Evolutionary conservation across 495 filamentous ascomycete genomes (phyloP), one percentile per base, ranked within the genome.

Genomic region (Copromyces sp.): DNA sequence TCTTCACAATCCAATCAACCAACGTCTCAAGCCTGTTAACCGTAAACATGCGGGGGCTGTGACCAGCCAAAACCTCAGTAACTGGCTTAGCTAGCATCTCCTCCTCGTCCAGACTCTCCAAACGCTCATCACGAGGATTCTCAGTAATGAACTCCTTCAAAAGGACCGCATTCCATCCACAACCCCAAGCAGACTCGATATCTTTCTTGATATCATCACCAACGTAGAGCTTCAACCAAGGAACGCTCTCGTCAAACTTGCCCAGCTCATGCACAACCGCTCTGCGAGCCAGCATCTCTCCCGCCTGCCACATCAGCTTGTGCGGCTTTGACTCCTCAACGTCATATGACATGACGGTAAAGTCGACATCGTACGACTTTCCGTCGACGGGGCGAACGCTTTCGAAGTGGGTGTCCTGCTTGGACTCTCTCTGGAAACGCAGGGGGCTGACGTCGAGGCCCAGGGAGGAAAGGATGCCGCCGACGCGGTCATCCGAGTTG

Each of bases 401-500:
- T 1, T 42, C 68, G 8, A 35, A 44, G 6, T 24, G 68, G 2
- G 68, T 8, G 2, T 73, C 72, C 5, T 32, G 7, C 14, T 65
- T 65, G 29, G 53, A 65, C 12, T 65, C 53, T 32, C 53, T 14
- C 14, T 65, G 53, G 14, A 74, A 73, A 8, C 80, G 77, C 20
- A 76, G 20, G 0, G 76, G 77, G 11, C 86, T 86, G 3, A 93
- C 86, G 8, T 74, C 76, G 29, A 94, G 72, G 0, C 90, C 90
- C 17, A 94, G 77, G 9, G 87, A 87, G 20, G 84, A 80, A 12
- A 95, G 77, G 11, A 94, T 85, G 14, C 78, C 77, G 9, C 87
- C 84, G 1, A 94, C 87, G 0, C 93, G 86, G 75, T 91, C 88
- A 77, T 95, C 92, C 2, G 92, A 94, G 78, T 95, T 95, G 29